Evolutionary conservation across 1,284 basidiomycete species (phyloP).

Genomic region (Schizophyllum commune): DNA sequence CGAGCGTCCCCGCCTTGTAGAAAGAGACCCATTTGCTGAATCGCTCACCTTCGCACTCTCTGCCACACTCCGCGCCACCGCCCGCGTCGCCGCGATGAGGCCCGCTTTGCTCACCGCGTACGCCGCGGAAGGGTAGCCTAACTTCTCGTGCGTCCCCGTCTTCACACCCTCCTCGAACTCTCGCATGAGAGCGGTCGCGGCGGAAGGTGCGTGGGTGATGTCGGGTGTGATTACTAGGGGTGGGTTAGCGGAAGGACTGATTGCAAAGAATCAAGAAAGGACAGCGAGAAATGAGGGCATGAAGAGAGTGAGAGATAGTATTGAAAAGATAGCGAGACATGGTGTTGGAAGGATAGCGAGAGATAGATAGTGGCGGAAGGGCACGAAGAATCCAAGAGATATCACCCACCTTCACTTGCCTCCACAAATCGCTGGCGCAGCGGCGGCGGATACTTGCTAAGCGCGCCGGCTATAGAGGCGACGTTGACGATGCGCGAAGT

Average conservation of each 20-base stretch:
- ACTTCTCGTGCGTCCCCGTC: not conserved
- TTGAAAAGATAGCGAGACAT: too few relatives aligned
- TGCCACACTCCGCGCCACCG: not conserved
- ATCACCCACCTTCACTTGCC: not conserved
- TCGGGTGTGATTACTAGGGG: not conserved
- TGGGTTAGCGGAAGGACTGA: too few relatives aligned
- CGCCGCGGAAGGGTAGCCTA: not conserved
- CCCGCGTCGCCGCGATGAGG: not conserved
- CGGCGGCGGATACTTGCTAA: not conserved
- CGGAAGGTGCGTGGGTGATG: not conserved
- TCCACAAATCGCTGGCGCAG: not conserved
- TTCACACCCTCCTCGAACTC: not conserved
- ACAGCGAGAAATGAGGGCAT: too few relatives aligned
- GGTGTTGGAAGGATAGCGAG: too few relatives aligned
- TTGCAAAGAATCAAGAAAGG: too few relatives aligned
- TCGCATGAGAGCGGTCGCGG: not conserved
- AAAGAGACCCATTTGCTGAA: not conserved
- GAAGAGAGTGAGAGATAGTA: too few relatives aligned
- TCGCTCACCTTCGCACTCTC: not conserved
- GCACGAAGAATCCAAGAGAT: too few relatives aligned
- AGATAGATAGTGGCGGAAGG: too few relatives aligned
- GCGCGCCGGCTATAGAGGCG: not conserved
- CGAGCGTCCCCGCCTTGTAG: too few relatives aligned
- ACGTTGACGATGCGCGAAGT: not conserved
- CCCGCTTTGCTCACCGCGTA: not conserved